Evolutionary conservation across 345 rosid species (phyloP), one percentile per base, ranked within the genome.

Genomic region (Lagerstroemia speciosa): DNA sequence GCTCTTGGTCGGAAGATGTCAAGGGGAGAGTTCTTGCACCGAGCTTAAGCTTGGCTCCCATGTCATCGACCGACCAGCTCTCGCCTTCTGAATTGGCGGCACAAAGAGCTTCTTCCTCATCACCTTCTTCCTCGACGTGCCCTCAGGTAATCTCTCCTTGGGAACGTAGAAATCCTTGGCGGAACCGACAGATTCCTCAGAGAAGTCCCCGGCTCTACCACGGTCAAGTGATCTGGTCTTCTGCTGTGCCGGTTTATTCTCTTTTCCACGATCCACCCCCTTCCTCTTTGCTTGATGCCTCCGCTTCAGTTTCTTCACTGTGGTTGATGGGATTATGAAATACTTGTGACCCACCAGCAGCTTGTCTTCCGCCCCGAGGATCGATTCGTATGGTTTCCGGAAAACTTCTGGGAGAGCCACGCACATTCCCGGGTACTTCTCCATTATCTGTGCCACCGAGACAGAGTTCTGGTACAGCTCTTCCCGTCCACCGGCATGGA

Each of bases 1-100:
- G 38, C 8, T 36, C 38, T 9, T 36, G 38, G 38, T 36, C 38
- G 8, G 8, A 36, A 4, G 55, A 22, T 50, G 55, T 79, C 81
- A 81, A 66, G 84, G 85, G 69, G 88, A 88, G 32, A 84, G 46
- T 74, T 87, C 90, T 73, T 79, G 77, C 30, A 85, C 67, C 58
- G 87, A 87, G 22, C 78, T 71, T 70, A 87, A 74, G 74, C 80
- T 74, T 1, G 93, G 93, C 62, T 83, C 83, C 93, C 88, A 85
- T 8, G 66, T 69, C 3, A 69, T 36, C 27, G 71, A 76, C 41
- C 58, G 68, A 27, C 45, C 20, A 4, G 19, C 12, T 57, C 72
- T 79, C 60, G 64, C 60, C 65, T 64, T 79, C 0, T 79, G 86
- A 6, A 85, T 80, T 6, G 86, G 90, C 14, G 90, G 87, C 52